Conservation (phyloP, 805 yeast species). For the Maudiozyma turicensis region DNA sequence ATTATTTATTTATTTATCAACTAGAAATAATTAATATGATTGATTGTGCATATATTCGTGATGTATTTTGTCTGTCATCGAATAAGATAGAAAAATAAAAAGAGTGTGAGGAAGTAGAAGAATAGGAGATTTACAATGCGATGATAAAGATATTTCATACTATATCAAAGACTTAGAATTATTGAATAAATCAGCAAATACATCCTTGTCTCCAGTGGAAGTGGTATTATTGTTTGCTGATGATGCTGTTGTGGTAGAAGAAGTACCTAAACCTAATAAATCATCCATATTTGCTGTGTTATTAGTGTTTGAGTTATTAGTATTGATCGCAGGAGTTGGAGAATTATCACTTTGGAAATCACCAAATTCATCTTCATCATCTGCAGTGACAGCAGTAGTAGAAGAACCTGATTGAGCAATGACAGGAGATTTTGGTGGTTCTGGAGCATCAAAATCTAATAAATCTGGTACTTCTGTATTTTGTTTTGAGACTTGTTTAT, state of each 20-base stretch:
- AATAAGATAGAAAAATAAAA: too few species aligned
- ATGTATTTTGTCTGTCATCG: too few species aligned
- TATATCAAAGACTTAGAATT: constrained; percentile 26
- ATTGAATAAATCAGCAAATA: constrained; percentile 24
- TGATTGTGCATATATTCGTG: too few species aligned
- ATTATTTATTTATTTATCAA: too few species aligned
- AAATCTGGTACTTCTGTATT: constrained; percentile 23
- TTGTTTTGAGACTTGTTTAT: constrained; percentile 12
- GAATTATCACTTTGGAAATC: constrained; percentile 28
- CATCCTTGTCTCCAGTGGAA: constrained; percentile 12
- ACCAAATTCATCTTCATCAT: constrained; percentile 31
- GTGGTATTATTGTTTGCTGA: constrained; percentile 5
- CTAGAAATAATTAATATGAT: too few species aligned
- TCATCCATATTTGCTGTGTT: constrained; percentile 8
- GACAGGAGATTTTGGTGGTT: constrained; percentile 1
- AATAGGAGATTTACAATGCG: not conserved
- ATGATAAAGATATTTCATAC: constrained; percentile 1
- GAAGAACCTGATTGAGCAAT: not conserved
- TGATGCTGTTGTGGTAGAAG: constrained; percentile 9
- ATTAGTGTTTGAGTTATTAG: constrained; percentile 4
- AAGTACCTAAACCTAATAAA: constrained; percentile 9
- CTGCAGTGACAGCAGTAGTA: constrained; percentile 3
- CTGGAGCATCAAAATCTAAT: constrained; percentile 20
- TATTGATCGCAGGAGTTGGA: constrained; percentile 2
- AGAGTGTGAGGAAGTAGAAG: too few species aligned